phyloP scores from a whole-genome alignment of 768 basidiomycete genomes.

The Agrocybe praecox region DNA sequence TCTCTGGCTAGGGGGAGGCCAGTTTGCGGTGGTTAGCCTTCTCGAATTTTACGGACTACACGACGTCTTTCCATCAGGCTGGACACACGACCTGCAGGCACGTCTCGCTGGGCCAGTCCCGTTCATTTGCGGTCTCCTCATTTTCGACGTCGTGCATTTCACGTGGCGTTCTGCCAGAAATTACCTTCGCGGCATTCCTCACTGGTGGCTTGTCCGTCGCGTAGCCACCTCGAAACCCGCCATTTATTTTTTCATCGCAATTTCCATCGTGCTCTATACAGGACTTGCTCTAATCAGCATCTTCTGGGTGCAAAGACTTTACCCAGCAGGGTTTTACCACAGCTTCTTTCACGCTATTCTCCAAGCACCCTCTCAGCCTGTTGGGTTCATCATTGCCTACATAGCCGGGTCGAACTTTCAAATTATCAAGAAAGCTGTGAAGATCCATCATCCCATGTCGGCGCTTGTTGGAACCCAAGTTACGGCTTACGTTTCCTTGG shows the following conservation, averaged over 20 bases:
- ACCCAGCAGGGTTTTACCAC: not conserved
- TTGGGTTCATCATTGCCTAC: not conserved
- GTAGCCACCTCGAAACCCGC: not conserved
- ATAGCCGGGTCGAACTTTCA: not conserved
- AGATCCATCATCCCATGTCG: not conserved
- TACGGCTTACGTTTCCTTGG: not conserved
- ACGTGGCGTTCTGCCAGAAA: not conserved
- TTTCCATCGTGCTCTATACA: not conserved
- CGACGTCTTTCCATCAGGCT: not conserved
- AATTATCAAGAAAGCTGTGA: not conserved
- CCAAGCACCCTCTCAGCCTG: not conserved
- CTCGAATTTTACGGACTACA: not conserved
- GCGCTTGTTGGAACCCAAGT: not conserved
- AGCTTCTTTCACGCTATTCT: conserved; percentile 1
- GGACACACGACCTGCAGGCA: not conserved
- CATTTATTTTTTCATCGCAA: not conserved
- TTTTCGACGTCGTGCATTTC: not conserved
- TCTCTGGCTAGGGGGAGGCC: not conserved
- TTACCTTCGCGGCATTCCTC: not conserved
- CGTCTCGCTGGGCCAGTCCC: conserved; percentile 4
- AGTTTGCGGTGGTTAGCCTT: not conserved
- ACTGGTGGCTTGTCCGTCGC: not conserved
- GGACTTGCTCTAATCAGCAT: conserved; percentile 1
- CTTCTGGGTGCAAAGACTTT: not conserved
- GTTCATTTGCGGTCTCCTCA: conserved; percentile 1